Conservation (phyloP, 2,329 filamentous ascomycete genomes). For the Apiospora aurea region DNA sequence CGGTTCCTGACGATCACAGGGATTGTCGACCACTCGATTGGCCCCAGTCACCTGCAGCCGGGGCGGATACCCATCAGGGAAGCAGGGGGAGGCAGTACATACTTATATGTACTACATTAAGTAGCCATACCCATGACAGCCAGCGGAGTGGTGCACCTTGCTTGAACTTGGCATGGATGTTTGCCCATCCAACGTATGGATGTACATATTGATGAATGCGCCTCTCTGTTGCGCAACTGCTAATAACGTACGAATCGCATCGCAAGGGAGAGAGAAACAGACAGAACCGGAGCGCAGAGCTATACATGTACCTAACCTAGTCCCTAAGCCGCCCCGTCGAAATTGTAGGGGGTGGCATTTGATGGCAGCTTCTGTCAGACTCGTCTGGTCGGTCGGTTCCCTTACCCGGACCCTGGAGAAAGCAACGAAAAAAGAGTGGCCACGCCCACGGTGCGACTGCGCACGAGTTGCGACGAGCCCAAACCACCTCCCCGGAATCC, state of each 20-base stretch:
- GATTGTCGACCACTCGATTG: slow-evolving; percentile 12
- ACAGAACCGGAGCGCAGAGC: not conserved
- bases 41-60: not conserved
- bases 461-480: slow-evolving; percentile 4
- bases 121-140: not conserved
- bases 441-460: not conserved
- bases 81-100: not conserved
- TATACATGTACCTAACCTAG: not conserved
- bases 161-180: no score
- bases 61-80: not conserved
- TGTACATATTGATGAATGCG: no score
- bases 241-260: not conserved
- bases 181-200: no score
- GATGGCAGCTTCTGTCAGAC: no score
- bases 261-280: no score
- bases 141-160: no score
- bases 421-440: no score
- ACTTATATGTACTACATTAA: no score
- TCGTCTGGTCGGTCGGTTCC: not conserved
- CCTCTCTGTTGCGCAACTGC: no score
- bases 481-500: slow-evolving; percentile 15
- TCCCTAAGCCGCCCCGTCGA: not conserved
- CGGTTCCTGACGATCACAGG: slow-evolving; percentile 21
- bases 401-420: slow-evolving; percentile 10
- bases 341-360: no score